These are phyloP conservation scores for Aristolochia californica DNA, from an alignment of 164 flowering plant species.

Conservation along the genomic window DNA sequence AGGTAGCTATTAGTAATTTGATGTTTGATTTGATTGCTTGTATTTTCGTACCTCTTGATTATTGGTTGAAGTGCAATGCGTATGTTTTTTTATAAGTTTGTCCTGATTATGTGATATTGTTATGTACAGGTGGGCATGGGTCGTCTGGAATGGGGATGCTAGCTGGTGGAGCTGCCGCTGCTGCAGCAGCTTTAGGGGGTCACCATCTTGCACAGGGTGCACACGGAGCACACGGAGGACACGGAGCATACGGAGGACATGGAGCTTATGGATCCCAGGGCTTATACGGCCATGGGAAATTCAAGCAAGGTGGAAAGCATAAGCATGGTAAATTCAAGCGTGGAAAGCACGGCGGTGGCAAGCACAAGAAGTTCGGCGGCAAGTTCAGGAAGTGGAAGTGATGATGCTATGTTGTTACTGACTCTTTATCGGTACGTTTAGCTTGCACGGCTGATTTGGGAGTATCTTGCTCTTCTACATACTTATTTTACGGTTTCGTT, in stretches of 20 bases:
- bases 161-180: constrained; percentile 80
- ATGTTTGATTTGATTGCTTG: too few species aligned
- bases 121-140: constrained; percentile 23
- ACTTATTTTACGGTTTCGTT: too few species aligned
- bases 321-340: constrained; percentile 29
- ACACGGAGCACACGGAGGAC: constrained; percentile 15
- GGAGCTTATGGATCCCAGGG: constrained; percentile 12
- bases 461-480: too few species aligned
- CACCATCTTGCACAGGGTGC: constrained; percentile 33
- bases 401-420: background rate
- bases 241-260: constrained; percentile 12
- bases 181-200: constrained; percentile 71
- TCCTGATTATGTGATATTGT: background rate
- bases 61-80: background rate
- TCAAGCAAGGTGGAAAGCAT: constrained; percentile 22
- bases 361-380: constrained; percentile 30
- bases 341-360: constrained; percentile 25
- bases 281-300: constrained; percentile 25
- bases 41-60: too few species aligned
- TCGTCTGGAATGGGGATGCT: constrained; percentile 36
- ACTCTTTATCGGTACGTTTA: background rate
- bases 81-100: background rate
- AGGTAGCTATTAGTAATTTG: too few species aligned
- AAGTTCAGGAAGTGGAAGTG: constrained; percentile 67
- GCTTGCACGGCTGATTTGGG: background rate